Evolutionary conservation across 1,284 basidiomycete genomes (phyloP), one percentile per base, ranked within the genome.

Genomic region (Cutaneotrichosporon cutaneum): DNA sequence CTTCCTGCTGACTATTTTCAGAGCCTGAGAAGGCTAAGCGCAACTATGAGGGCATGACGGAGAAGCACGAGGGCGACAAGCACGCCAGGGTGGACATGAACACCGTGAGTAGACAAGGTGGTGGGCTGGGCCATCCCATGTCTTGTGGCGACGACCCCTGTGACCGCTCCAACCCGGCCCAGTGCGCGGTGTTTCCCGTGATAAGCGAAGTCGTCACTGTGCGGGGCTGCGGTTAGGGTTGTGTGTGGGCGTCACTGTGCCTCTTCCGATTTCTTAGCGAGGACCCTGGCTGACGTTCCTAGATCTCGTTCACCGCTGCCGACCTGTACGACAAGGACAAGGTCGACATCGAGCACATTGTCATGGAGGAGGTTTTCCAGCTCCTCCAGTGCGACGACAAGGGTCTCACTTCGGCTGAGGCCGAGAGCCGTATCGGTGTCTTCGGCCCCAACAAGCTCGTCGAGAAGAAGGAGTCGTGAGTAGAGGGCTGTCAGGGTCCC

Each of bases 371-470:
- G 76, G 93, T 97, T 80, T 94, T 95, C 86, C 92, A 89, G 68
- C 88, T 98, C 66, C 88, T 98, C 59, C 94, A 97, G 82, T 94
- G 81, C 71, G 77, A 77, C 70, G 89, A 94, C 68, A 83, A 84
- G 53, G 94, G 94, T 86, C 85, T 98, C 51, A 81, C 82, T 33
- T 67, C 80, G 8, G 87, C 87, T 33, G 94, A 98, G 82, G 89
- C 90, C 33, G 69, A 70, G 10, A 90, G 91, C 71, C 92, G 94
- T 83, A 83, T 92, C n/a, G 92, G 88, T 65, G 86, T 97, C 69
- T 98, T 98, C 74, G 94, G 94, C 71, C 93, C 92, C 70, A 97
- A 98, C 85, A 96, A 90, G 82, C 89, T 98, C 55, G 92, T 94
- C 81, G 83, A 84, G 64, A 92, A 94, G 80, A 89, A 92, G 70